Base-by-base conservation (phyloP, 1,139 yeast genomes). In the Scheffersomyces segobiensis region DNA sequence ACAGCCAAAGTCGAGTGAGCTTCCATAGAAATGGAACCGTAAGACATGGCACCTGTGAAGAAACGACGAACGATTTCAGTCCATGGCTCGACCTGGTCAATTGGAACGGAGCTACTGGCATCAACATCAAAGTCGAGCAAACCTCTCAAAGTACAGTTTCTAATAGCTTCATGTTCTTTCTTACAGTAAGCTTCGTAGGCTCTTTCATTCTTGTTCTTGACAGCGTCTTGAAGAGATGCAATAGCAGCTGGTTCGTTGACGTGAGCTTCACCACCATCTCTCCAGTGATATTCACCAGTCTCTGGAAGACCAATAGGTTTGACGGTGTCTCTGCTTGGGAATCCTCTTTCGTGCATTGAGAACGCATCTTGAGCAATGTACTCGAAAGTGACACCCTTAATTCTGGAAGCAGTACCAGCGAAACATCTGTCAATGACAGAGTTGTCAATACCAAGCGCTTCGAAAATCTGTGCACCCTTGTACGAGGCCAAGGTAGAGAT, bases 1-100 rank as follows among this genome's bases (percentile, higher is more conserved):
- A 95, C 97, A 17, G 99, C 99, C 67, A 95, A 81, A 10, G 99
- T 93, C 3, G 98, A 92, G 76, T 95, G 99, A 2, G 98, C 93
- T 77, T 95, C 99, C 97, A 93, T 91, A 8, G 98, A 93, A 72
- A 95, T 95, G 56, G 98, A 93, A 71, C 99, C 99, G 71, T 95
- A 95, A 5, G 98, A 93, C 99, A 95, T 95, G 60, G 99, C 99
- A 80, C 99, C 99, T 42, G 99, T 93, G 66, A 93, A 95, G 73
- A 95, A 95, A 70, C 99, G 87, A 70, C 98, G 89, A 49, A 93
- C 99, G 74, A 95, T 95, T 75, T 93, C 99, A 51, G 98, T 95
- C 99, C 99, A 95, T 54, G 99, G 99, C 79, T 95, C 99, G 65
- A 95, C 99, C 78, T 95, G 98, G 70, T 95, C 99, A 63, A 95